Base-by-base conservation (phyloP, 495 filamentous ascomycete genomes). In the Tuber calosporum region DNA sequence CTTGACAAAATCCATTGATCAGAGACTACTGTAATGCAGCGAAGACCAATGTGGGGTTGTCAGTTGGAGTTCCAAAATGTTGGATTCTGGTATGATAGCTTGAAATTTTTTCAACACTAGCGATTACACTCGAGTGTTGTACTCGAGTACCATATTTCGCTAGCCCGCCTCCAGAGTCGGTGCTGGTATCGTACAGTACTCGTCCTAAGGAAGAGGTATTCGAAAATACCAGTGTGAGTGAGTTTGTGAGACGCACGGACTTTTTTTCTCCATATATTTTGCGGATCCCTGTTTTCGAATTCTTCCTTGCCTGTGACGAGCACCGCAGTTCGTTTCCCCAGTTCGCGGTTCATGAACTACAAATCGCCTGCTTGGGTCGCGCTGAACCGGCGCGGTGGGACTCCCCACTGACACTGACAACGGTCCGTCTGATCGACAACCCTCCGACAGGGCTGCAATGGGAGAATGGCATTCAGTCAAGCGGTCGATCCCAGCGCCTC, bases 351-450 rank as follows among this genome's bases (percentile, higher is more conserved):
- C n/a, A 58, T 19, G n/a, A 26, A 58, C 22, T 22, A 48, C 45
- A 22, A n/a, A n/a, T 48, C 45, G 9, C 45, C 1, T 48, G 6
- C 26, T 26, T 26, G 48, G 15, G 9, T n/a, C 48, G 48, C 48
- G 48, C 48, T 58, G 48, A n/a, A 58, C 48, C n/a, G n/a, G 22
- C n/a, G n/a, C 30, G 48, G 48, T 58, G n/a, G n/a, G 48, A 58
- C 1, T 2, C 1, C n/a, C 48, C 9, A 26, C 48, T 22, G 43
- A 45, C 22, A 58, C 2, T 40, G 39, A 9, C 39, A 40, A 40
- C 39, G 39, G 39, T 40, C 48, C 48, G 48, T 26, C 53, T 4
- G 26, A 34, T 19, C 53, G 26, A 34, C 53, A 30, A 15, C 9
- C 9, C 48, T 58, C 48, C 11, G 9, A 58, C 53, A 62, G 34